Conservation (phyloP, 2,329 filamentous ascomycete species). For the Calonectria henricotiae region DNA sequence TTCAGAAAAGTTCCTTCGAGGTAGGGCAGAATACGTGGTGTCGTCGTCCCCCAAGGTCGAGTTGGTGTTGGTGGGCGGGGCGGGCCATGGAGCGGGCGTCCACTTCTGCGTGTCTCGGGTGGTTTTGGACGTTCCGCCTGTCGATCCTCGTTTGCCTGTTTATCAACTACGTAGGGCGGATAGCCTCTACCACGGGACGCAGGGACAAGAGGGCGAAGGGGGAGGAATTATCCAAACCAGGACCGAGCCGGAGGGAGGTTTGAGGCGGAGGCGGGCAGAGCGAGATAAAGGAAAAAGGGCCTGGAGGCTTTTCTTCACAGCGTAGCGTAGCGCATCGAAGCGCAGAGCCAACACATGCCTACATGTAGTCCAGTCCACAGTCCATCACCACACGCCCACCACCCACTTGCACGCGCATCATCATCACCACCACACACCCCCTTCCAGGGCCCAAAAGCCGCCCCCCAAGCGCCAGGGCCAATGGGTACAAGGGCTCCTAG, state of each 20-base stretch:
- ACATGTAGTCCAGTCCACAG: constrained; percentile 7
- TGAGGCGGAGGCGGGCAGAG: constrained; percentile 31
- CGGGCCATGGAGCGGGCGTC: constrained; percentile 31
- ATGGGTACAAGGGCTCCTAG: constrained; percentile 3
- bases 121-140: constrained; percentile 8
- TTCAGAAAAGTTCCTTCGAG: constrained; percentile 17
- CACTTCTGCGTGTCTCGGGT: constrained; percentile 21
- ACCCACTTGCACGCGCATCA: constrained; percentile 17
- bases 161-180: constrained; percentile 27
- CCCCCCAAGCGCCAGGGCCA: constrained; percentile 6
- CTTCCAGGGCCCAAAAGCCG: not conserved
- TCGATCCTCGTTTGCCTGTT: constrained; percentile 27
- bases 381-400: constrained; percentile 7
- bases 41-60: not conserved
- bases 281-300: constrained; percentile 31
- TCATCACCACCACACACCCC: not conserved
- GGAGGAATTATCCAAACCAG: constrained; percentile 21
- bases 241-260: constrained; percentile 2
- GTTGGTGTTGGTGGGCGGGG: constrained; percentile 7
- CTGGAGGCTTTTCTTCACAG: constrained; percentile 24
- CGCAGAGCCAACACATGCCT: constrained; percentile 22
- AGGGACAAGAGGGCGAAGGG: constrained; percentile 15
- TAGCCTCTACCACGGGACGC: constrained; percentile 26
- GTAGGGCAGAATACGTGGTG: constrained; percentile 12
- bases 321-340: constrained; percentile 7